phyloP scores from a whole-genome alignment of 805 yeast species.

The Yamadazyma ubonensis region DNA sequence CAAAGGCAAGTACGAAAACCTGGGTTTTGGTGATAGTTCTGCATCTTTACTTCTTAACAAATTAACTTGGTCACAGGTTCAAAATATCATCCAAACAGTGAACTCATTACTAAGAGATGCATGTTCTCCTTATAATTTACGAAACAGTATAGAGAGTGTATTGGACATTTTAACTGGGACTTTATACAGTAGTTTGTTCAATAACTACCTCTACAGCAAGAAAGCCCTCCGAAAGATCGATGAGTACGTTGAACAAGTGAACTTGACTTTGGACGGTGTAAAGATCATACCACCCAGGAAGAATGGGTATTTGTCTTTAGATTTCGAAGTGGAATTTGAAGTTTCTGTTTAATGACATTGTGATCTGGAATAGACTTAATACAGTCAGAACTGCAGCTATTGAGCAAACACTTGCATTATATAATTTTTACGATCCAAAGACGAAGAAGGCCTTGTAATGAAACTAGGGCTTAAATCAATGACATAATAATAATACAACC shows the following conservation, averaged over 20 bases:
- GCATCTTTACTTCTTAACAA: constrained; percentile 41
- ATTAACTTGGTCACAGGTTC: constrained; percentile 36
- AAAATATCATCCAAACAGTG: constrained; percentile 39
- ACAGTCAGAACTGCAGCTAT: no score
- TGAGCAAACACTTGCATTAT: no score
- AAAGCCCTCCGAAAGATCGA: constrained; percentile 42
- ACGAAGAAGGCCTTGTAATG: no score
- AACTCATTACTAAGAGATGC: constrained; percentile 44
- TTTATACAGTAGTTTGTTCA: constrained; percentile 23
- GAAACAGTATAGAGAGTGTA: constrained; percentile 35
- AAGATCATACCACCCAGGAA: constrained; percentile 45
- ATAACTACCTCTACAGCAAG: constrained; percentile 19
- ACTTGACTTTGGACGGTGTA: constrained; percentile 13
- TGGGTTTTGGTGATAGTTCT: constrained; percentile 53
- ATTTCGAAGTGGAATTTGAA: constrained; percentile 43
- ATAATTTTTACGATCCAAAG: no score
- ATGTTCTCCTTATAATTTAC: constrained; percentile 31
- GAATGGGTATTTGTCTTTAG: constrained; percentile 29
- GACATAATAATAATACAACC: not conserved
- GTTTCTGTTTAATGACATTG: no score
- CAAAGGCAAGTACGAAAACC: constrained; percentile 38
- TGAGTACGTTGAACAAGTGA: constrained; percentile 21
- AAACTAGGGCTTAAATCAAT: no score
- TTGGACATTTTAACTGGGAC: constrained; percentile 42
- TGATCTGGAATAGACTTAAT: no score